Evolutionary conservation across 208 protist species (phyloP), one percentile per base, ranked within the genome.

Genomic region (Cochliopodium minus): DNA sequence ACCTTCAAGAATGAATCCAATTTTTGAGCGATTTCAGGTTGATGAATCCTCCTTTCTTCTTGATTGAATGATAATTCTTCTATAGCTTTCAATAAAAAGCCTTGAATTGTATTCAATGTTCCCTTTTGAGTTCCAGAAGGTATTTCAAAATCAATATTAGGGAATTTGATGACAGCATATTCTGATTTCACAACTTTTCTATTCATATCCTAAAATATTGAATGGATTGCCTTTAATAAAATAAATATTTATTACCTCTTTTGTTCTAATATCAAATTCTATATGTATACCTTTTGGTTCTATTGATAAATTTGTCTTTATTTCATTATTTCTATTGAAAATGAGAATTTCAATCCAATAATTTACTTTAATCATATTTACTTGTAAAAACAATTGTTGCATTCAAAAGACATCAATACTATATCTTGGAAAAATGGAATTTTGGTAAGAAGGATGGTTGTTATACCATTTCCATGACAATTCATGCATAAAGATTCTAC

Each of bases 101-200:
- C 72, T 61, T 77, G 65, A 40, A 76, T 17, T 20, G 71, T 77
- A 1, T 50, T 77, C 1, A 77, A 42, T 5, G 10, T 11, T 11
- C 72, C 71, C 17, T 50, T 47, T 48, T 66, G 57, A 22, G 40
- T 35, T 22, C 46, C 17, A 3, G 81, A 70, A 15, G 87, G 83
- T 17, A 92, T 88, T 72, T 93, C 86, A 42, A 94, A 72, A 52
- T 88, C 70, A 47, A 94, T 43, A 71, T 91, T 73, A 7, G 85
- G 87, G 57, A 94, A 84, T 0, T 50, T 67, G 15, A 93, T 57
- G 11, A 76, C 83, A 28, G 83, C 79, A 47, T 74, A 85, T 59
- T 90, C 79, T 22, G 82, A 89, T 60, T 90, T 89, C 15, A 94
- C 85, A 29, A 94, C 77, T 64, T 87, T 79, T 13, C 86, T 71